Conservation (phyloP, 192 early-diverging fungal genomes). For the Geranomyces michiganensis region DNA sequence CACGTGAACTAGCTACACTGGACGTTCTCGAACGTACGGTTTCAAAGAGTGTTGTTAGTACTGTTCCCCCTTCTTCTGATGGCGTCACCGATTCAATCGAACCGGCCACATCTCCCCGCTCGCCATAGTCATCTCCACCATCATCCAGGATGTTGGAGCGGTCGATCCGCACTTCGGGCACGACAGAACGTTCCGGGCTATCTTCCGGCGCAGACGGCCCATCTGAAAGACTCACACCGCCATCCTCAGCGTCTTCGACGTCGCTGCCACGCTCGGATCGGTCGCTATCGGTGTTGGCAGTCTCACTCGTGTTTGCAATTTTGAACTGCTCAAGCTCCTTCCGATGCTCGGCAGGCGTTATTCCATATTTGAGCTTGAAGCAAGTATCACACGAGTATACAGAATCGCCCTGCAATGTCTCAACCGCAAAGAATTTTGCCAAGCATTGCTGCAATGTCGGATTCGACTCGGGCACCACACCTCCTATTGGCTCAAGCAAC, state of each 20-base stretch:
- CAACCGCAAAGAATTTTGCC: conserved; percentile 59
- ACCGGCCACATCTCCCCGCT: too few relatives aligned
- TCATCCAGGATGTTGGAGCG: not conserved
- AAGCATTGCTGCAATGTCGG: conserved; percentile 34
- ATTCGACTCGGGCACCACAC: not conserved
- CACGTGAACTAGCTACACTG: too few relatives aligned
- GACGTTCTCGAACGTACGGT: too few relatives aligned
- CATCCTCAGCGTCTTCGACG: not conserved
- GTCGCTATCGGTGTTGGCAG: not conserved
- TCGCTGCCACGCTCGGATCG: not conserved
- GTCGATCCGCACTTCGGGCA: conserved; percentile 4
- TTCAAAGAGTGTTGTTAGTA: too few relatives aligned
- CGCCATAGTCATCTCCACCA: too few relatives aligned
- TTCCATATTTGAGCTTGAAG: conserved; percentile 41
- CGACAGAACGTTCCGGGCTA: not conserved
- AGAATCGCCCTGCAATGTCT: conserved; percentile 64
- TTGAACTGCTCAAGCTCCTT: conserved; percentile 7
- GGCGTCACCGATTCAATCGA: too few relatives aligned
- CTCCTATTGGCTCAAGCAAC: conserved; percentile 16
- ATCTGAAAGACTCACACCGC: not conserved
- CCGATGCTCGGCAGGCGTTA: conserved; percentile 16
- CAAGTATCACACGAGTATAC: conserved; percentile 68
- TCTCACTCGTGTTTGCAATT: not conserved
- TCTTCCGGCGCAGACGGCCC: not conserved
- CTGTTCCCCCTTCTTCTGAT: too few relatives aligned